Evolutionary conservation across 164 flowering plant species (phyloP), one percentile per base, ranked within the genome.

Genomic region (Chimonanthus salicifolius): DNA sequence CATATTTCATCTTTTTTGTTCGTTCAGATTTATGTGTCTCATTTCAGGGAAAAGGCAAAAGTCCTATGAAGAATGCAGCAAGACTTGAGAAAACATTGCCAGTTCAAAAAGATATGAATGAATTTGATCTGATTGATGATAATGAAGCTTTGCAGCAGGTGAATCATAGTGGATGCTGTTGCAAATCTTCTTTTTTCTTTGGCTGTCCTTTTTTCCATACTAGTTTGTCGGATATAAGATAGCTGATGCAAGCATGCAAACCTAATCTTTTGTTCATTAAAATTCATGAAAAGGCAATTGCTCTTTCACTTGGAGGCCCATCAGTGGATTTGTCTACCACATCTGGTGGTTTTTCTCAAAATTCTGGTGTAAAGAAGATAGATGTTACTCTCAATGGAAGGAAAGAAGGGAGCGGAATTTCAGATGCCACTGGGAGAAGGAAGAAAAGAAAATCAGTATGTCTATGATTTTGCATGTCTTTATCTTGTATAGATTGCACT

Each of bases 91-190:
- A 86, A 78, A 81, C 80, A 75, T 80, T 51, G 58, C 64, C 83
- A 43, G 48, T 67, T 51, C 63, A 82, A 64, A 86, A 78, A 74
- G 51, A 67, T 10, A 18, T 15, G 43, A 50, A 69, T 64, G 74
- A 79, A n/a, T 66, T 80, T 15, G 87, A 82, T 73, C 76, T 64
- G 58, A 67, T 83, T 49, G 90, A 84, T 74, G 89, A 92, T 11
- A 91, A 94, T 78, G 87, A 80, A 48, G 90, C 84, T 45, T 58
- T 94, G 66, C 79, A 73, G 85, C 85, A 88, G 94, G 97, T 92
- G 74, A 62, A 47, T 71, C 67, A 48, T 21, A 43, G 50, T 21
- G 13, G 51, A 48, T 54, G 3, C 8, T 66, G 68, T 49, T 7
- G 15, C 44, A 21, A 20, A 60, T 20, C 13, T 64, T 3, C 44